Conservation (phyloP, 2,329 filamentous ascomycete species). For the Cercospora sp. region DNA sequence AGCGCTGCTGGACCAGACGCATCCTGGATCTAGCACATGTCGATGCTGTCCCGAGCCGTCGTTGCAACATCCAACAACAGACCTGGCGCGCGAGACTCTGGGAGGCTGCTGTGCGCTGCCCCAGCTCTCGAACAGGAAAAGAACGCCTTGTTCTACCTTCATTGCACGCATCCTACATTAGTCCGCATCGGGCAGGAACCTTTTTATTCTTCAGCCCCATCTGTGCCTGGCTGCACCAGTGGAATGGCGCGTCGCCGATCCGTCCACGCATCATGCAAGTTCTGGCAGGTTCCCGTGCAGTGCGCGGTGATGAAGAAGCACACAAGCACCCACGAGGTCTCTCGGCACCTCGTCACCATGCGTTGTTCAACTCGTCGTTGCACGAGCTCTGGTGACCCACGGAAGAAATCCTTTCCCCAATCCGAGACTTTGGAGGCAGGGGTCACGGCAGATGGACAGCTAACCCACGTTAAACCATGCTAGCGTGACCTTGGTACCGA, state of each 20-base stretch:
- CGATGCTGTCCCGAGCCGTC: neutral
- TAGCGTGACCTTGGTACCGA: conserved; percentile 1
- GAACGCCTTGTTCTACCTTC: neutral
- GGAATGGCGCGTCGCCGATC: neutral
- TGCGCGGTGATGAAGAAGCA: neutral
- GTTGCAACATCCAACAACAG: neutral
- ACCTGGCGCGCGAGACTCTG: neutral
- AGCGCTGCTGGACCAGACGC: neutral
- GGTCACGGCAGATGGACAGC: neutral
- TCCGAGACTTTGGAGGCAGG: neutral
- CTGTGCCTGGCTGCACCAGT: neutral
- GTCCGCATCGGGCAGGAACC: neutral
- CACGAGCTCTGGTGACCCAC: neutral
- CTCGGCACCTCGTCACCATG: neutral
- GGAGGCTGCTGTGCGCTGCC: neutral
- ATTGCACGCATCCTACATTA: neutral
- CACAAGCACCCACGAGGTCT: neutral
- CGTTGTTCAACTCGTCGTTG: neutral
- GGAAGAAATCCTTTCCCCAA: neutral
- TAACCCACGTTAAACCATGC: neutral
- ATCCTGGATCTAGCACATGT: neutral
- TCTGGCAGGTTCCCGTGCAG: neutral
- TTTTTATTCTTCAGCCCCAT: neutral
- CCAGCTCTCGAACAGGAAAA: neutral
- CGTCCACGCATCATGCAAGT: neutral